phyloP scores from a whole-genome alignment of 805 yeast species.

The Blastobotrys americana region DNA sequence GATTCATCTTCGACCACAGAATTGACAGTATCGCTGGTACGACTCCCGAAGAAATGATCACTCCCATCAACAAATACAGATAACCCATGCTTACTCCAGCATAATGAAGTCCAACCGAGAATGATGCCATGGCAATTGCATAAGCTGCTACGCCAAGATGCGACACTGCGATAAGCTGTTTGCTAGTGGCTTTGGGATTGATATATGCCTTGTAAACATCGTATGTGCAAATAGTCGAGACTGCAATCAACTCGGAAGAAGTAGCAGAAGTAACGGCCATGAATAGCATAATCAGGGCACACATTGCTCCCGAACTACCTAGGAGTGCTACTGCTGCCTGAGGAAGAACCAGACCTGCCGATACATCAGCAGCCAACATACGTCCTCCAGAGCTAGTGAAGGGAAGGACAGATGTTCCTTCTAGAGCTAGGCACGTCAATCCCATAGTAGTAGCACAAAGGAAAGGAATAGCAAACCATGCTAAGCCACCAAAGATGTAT shows the following conservation, averaged over 20 bases:
- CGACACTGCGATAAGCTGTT: slow-evolving; percentile 58
- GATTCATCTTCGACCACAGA: slow-evolving; percentile 57
- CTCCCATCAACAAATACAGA: slow-evolving; percentile 82
- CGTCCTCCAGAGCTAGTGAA: slow-evolving; percentile 53
- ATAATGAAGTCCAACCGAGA: slow-evolving; percentile 73
- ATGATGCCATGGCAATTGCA: slow-evolving; percentile 65
- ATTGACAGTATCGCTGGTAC: slow-evolving; percentile 67
- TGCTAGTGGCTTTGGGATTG: slow-evolving; percentile 73
- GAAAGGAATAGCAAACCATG: slow-evolving; percentile 90
- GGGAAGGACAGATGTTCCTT: slow-evolving; percentile 65
- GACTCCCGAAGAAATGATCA: slow-evolving; percentile 81
- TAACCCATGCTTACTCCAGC: slow-evolving; percentile 84
- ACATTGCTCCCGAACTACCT: slow-evolving; percentile 86
- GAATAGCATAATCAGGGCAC: slow-evolving; percentile 68
- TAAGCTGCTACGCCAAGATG: slow-evolving; percentile 59
- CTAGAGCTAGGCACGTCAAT: slow-evolving; percentile 70
- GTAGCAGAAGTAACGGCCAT: slow-evolving; percentile 92
- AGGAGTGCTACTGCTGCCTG: slow-evolving; percentile 75
- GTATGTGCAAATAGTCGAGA: slow-evolving; percentile 76
- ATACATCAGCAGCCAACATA: slow-evolving; percentile 60
- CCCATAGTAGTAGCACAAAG: slow-evolving; percentile 81
- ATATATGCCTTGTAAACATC: slow-evolving; percentile 78
- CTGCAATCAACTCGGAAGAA: slow-evolving; percentile 86
- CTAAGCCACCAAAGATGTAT: slow-evolving; percentile 77
- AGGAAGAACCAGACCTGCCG: slow-evolving; percentile 64